These are phyloP conservation scores for Pigoraptor vietnamica DNA, from an alignment of 78 protist genomes.

Conservation along the genomic window DNA sequence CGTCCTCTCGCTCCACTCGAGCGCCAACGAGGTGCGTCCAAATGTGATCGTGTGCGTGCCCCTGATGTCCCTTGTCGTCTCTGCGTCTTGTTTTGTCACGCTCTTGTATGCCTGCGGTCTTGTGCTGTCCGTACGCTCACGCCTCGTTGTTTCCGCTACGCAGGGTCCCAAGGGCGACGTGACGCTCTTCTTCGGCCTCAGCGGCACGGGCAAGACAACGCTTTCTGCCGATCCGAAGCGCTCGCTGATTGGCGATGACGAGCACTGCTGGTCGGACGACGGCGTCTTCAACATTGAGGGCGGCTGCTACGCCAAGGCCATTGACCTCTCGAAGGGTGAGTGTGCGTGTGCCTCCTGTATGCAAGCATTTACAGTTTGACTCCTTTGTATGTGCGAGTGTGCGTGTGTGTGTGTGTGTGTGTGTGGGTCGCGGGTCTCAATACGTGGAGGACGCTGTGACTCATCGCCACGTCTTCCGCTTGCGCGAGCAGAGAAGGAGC, in stretches of 20 bases:
- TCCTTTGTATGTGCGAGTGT: not conserved
- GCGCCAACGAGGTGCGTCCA: slow-evolving; percentile 64
- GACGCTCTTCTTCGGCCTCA: slow-evolving; percentile 89
- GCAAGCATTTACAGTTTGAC: too few relatives aligned
- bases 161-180: slow-evolving; percentile 21
- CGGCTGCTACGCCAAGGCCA: slow-evolving; percentile 97
- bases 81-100: too few relatives aligned
- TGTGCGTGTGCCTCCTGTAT: too few relatives aligned
- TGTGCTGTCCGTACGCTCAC: too few relatives aligned
- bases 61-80: not conserved
- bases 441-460: too few relatives aligned
- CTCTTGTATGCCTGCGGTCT: too few relatives aligned
- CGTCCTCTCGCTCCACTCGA: slow-evolving; percentile 80
- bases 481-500: slow-evolving; percentile 65
- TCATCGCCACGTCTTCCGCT: not conserved
- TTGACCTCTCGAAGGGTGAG: slow-evolving; percentile 49
- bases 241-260: slow-evolving; percentile 94
- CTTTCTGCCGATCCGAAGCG: slow-evolving; percentile 91
- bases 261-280: slow-evolving; percentile 92
- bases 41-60: slow-evolving; percentile 19
- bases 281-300: slow-evolving; percentile 94
- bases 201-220: slow-evolving; percentile 97
- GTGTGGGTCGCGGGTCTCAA: not conserved
- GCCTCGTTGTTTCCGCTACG: too few relatives aligned
- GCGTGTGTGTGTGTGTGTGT: not conserved